Percentiles rank a stretch among this genome's conserved stretches.
These are phyloP conservation scores for Melanomma pulvis-pyrius DNA, from an alignment of 495 filamentous ascomycete genomes.

Conservation along the genomic window DNA sequence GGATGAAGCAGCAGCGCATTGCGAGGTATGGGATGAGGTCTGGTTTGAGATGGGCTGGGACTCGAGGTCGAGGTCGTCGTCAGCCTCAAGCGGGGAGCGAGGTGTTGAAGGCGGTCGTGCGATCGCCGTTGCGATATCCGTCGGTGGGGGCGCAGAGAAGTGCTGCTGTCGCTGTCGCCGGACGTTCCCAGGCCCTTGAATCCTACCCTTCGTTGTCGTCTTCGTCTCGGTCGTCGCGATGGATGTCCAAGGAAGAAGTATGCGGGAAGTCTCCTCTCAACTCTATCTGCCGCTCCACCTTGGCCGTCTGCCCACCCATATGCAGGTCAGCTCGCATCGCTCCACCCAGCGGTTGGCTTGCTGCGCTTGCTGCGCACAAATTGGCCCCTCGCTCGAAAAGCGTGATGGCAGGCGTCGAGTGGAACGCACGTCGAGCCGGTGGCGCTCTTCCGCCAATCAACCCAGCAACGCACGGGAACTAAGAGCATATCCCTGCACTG, in stretches of 20 bases:
- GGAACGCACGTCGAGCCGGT: not conserved
- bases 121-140: not conserved
- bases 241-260: not conserved
- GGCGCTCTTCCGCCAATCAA: slow-evolving; percentile 17
- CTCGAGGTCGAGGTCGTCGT: not conserved
- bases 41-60: not conserved
- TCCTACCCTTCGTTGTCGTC: not conserved
- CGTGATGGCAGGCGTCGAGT: not conserved
- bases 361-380: not conserved
- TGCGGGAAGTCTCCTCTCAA: not conserved
- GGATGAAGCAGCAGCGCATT: slow-evolving; percentile 31
- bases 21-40: not conserved
- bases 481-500: not conserved
- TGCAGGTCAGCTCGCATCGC: not conserved
- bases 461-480: not conserved
- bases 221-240: not conserved
- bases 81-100: not conserved
- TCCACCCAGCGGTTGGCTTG: not conserved
- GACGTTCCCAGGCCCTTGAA: not conserved
- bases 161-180: not conserved
- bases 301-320: not conserved
- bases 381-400: not conserved
- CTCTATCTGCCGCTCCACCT: not conserved
- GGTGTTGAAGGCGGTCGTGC: not conserved
- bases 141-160: not conserved